A percentile compares a stretch with the other conserved stretches of the same genome.
phyloP scores from a whole-genome alignment of 768 basidiomycete genomes.

The Cystofilobasidium ferigula region DNA sequence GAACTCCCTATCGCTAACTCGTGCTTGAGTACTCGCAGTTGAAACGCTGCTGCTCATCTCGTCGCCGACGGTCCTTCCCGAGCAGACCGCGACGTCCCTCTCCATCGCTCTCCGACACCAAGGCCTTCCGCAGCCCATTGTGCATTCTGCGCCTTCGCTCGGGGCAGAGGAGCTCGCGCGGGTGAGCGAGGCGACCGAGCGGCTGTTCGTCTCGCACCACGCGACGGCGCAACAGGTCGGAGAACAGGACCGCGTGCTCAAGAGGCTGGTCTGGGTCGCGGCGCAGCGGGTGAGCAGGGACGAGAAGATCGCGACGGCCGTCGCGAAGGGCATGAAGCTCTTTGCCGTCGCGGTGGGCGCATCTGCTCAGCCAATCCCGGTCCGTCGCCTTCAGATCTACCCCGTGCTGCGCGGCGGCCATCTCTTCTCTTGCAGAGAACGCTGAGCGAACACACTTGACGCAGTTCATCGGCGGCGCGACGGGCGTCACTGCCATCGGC shows the following conservation, averaged over 20 bases:
- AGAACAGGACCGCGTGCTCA: neutral
- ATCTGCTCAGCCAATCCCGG: conserved; percentile 17
- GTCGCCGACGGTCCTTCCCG: neutral
- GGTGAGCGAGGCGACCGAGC: neutral
- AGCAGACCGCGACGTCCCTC: neutral
- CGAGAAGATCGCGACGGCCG: conserved; percentile 21
- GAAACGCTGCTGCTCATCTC: neutral
- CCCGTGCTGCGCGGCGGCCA: too few relatives aligned
- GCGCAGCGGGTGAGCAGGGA: conserved; percentile 24
- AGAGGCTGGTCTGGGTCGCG: conserved; percentile 24
- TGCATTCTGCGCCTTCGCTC: neutral
- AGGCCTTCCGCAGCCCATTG: neutral
- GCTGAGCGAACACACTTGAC: too few relatives aligned
- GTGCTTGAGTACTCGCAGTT: too few relatives aligned
- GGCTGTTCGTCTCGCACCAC: neutral
- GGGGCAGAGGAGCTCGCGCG: neutral
- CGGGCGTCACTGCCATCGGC: conserved; percentile 12
- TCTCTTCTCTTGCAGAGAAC: too few relatives aligned
- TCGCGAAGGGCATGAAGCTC: conserved; percentile 22
- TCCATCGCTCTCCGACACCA: neutral
- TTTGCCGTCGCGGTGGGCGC: conserved; percentile 10
- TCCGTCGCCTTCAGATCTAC: too few relatives aligned
- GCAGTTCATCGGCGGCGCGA: conserved; percentile 24
- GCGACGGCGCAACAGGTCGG: neutral
- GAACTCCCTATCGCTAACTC: neutral